Base-by-base conservation (phyloP, 805 yeast species). In the Lachancea mirantina region DNA sequence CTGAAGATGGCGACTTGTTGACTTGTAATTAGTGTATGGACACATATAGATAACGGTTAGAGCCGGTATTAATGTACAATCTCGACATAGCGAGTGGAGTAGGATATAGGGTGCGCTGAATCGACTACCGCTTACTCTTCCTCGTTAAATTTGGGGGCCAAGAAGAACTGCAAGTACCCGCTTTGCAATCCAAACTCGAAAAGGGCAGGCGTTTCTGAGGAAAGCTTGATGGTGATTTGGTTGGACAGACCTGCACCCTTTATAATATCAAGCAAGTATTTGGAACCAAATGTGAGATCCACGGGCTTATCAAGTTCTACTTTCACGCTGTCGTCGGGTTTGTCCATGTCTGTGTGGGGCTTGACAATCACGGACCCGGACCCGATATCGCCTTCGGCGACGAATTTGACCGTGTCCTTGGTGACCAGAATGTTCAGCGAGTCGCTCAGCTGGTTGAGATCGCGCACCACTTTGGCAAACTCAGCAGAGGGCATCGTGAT, bases 81-180 rank as follows among this genome's bases (percentile, higher is more conserved):
- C 25, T 19, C 19, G 14, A 18, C 13, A 30, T n/a, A n/a, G n/a
- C n/a, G n/a, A 22, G 17, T 16, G 8, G 8, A 23, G 26, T n/a
- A 23, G 11, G 13, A 11, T 14, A 23, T 23, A n/a, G 13, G 6
- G 7, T 11, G 11, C 14, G 26, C 13, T 20, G 6, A 16, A 10
- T 14, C 15, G 11, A 11, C 23, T 5, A 8, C 14, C 14, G 21
- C 20, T 54, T 65, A 75, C 45, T 83, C 92, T 43, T 84, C 95
- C 43, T 88, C 97, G 45, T 83, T 95, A 58, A 92, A 85, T 72
- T 92, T 89, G 39, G 98, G 98, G 49, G 98, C 98, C 60, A 92
- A 73, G 74, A 84, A 92, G 74, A 83, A 92, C 59, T 95, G 80
- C 59, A 92, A 69, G 63, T 84, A 84, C 34, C 98, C 98, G 60